Evolutionary conservation across 1,139 yeast species (phyloP).

Genomic region (Yueomyces sp.): DNA sequence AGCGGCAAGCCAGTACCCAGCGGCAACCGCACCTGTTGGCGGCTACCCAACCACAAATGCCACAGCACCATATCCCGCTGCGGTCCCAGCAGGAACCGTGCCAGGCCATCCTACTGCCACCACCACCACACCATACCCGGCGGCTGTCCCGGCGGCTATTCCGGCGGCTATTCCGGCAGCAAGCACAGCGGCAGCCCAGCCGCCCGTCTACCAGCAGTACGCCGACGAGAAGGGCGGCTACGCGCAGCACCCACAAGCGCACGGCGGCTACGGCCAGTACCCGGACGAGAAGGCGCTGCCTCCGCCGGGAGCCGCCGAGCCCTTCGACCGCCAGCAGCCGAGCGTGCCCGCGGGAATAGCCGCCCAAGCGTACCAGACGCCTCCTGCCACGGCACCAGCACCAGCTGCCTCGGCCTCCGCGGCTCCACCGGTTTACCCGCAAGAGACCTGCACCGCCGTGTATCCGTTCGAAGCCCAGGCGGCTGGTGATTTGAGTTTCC

Average conservation of each 20-base stretch:
- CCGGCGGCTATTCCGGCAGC: too few relatives aligned
- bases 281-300: slow-evolving; percentile 7
- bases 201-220: slow-evolving; percentile 1
- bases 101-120: too few relatives aligned
- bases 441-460: slow-evolving; percentile 57
- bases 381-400: slow-evolving; percentile 17
- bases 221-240: neutral
- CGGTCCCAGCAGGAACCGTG: too few relatives aligned
- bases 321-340: too few relatives aligned
- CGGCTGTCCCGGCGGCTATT: too few relatives aligned
- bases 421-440: slow-evolving; percentile 16
- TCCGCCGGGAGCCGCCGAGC: too few relatives aligned
- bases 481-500: slow-evolving; percentile 75
- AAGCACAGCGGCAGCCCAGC: slow-evolving; percentile 3
- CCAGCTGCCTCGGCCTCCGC: slow-evolving; percentile 5
- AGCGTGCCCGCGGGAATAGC: too few relatives aligned
- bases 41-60: too few relatives aligned
- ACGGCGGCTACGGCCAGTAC: slow-evolving; percentile 22
- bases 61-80: too few relatives aligned
- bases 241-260: slow-evolving; percentile 13
- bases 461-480: slow-evolving; percentile 78
- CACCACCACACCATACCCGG: too few relatives aligned
- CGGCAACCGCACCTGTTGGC: too few relatives aligned
- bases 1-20: too few relatives aligned
- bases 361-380: slow-evolving; percentile 5